Evolutionary conservation across 129 eudicot species (phyloP).

Genomic region (Tagetes erecta): DNA sequence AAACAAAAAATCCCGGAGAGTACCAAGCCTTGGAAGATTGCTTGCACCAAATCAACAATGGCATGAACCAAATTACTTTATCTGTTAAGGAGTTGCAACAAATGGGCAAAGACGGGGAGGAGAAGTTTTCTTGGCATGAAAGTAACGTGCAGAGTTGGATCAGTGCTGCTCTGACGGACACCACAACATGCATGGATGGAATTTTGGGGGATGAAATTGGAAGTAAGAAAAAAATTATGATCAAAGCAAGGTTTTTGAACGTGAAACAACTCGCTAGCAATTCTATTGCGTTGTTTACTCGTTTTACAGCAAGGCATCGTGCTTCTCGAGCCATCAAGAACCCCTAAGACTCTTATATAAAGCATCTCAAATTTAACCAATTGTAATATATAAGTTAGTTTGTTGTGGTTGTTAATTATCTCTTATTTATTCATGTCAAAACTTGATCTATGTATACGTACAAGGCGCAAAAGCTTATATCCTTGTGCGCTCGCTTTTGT

Average conservation of each 20-base stretch:
- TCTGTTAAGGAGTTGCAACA: conserved; percentile 48
- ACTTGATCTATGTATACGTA: no score
- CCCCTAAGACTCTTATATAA: conserved; percentile 26
- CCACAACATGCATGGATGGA: conserved; percentile 53
- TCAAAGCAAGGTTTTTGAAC: conserved; percentile 58
- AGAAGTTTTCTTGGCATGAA: conserved; percentile 57
- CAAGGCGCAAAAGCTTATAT: no score
- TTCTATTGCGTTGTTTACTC: conserved; percentile 58
- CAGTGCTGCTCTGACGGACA: conserved; percentile 64
- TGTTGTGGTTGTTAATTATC: conserved; percentile 10
- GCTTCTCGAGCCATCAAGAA: conserved; percentile 46
- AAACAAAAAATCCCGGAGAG: conserved; percentile 37
- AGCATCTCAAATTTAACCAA: background rate
- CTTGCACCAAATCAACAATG: conserved; percentile 45
- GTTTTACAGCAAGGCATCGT: conserved; percentile 61
- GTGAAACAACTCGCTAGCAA: conserved; percentile 64
- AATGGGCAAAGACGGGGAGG: conserved; percentile 41
- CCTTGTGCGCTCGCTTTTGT: no score
- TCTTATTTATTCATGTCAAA: no score
- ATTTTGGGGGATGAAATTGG: conserved; percentile 43
- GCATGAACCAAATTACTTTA: conserved; percentile 53
- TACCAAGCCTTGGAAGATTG: conserved; percentile 49
- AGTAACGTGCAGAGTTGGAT: conserved; percentile 68
- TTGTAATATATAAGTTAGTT: conserved; percentile 2
- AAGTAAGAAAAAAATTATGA: conserved; percentile 41